Conservation (phyloP, 2,329 filamentous ascomycete species). For the Curvularia sp. region DNA sequence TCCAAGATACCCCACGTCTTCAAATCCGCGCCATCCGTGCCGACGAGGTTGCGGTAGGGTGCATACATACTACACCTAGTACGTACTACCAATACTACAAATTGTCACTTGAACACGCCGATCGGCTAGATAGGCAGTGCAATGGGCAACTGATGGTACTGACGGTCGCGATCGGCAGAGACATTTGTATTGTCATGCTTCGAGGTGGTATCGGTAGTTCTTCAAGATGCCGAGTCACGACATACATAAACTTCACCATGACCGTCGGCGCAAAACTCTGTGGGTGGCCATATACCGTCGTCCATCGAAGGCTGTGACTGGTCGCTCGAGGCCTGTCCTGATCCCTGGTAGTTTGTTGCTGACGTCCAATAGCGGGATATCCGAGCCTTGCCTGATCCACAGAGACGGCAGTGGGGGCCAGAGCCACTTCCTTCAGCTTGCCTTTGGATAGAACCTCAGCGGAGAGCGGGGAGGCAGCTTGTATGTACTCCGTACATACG, state of each 20-base stretch:
- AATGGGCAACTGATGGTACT: slow-evolving; percentile 10
- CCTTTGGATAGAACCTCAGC: not conserved
- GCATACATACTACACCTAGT: not conserved
- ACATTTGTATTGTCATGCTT: not conserved
- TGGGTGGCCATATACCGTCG: not conserved
- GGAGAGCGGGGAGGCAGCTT: not conserved
- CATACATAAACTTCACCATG: not conserved
- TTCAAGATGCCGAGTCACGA: not conserved
- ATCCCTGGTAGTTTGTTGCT: slow-evolving; percentile 1
- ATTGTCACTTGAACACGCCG: slow-evolving; percentile 4
- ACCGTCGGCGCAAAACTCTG: not conserved
- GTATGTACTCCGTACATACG: not conserved
- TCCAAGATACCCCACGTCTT: slow-evolving; percentile 8
- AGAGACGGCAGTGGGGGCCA: slow-evolving; percentile 4
- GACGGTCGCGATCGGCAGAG: slow-evolving; percentile 1
- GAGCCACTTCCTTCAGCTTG: slow-evolving; percentile 7
- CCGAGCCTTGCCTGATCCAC: slow-evolving; percentile 11
- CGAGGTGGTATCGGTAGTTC: not conserved
- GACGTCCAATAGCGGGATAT: slow-evolving; percentile 18
- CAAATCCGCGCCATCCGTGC: not conserved
- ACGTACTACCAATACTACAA: not conserved
- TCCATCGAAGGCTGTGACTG: slow-evolving; percentile 1
- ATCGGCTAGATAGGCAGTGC: slow-evolving; percentile 7
- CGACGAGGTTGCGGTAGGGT: slow-evolving; percentile 5
- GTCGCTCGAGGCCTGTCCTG: not conserved